Percentiles rank a stretch among this genome's conserved stretches.
Conservation (phyloP, 2,329 filamentous ascomycete genomes). For the Phoma sp. region DNA sequence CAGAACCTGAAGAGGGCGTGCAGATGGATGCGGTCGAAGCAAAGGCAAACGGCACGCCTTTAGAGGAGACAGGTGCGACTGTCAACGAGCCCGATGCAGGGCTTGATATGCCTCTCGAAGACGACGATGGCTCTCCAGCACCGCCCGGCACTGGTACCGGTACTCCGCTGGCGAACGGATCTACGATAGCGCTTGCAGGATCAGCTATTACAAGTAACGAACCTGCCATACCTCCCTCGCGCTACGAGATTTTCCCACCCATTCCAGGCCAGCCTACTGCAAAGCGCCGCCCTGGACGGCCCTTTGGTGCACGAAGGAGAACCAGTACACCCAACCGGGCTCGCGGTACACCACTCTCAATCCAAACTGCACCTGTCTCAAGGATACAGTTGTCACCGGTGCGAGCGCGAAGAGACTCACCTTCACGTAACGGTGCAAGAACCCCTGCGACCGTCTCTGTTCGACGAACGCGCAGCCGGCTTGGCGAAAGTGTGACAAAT, state of each 20-base stretch:
- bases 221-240: conserved; percentile 66
- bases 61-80: conserved; percentile 22
- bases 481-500: conserved; percentile 50
- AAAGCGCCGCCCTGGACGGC: conserved; percentile 45
- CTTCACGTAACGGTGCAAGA: conserved; percentile 38
- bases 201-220: conserved; percentile 37
- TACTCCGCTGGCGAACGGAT: conserved; percentile 42
- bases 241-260: conserved; percentile 81
- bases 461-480: conserved; percentile 52
- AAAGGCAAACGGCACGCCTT: conserved; percentile 31
- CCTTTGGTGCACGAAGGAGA: conserved; percentile 47
- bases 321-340: conserved; percentile 44
- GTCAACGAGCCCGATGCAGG: conserved; percentile 20
- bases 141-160: conserved; percentile 26
- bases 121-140: conserved; percentile 40
- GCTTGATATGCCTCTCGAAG: conserved; percentile 33
- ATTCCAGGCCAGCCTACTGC: conserved; percentile 57
- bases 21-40: conserved; percentile 42
- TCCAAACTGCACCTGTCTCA: conserved; percentile 40
- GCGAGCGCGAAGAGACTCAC: conserved; percentile 37
- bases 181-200: conserved; percentile 35
- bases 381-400: conserved; percentile 41
- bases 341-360: conserved; percentile 31
- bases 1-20: conserved; percentile 52
- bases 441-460: conserved; percentile 39